A percentile compares a stretch with the other conserved stretches of the same genome.
These are phyloP conservation scores for Blastomyces emzantsi DNA, from an alignment of 2,329 filamentous ascomycete species.

Conservation along the genomic window DNA sequence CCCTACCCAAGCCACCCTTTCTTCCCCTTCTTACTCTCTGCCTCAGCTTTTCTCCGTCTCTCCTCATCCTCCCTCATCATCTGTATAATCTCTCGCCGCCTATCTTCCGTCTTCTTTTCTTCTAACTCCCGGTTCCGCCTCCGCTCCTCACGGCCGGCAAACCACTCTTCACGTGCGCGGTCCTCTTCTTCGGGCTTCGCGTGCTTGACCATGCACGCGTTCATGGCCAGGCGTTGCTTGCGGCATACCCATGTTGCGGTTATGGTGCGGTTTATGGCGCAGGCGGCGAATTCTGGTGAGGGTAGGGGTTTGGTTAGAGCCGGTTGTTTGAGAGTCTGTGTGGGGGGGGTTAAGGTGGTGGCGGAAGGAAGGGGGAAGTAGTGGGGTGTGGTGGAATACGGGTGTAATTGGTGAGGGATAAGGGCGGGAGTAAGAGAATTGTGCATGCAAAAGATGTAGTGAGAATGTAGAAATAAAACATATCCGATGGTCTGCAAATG, in stretches of 20 bases:
- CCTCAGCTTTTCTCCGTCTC: conserved; percentile 8
- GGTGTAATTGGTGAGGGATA: background rate
- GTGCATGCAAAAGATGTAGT: background rate
- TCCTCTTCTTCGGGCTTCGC: conserved; percentile 81
- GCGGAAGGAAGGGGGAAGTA: background rate
- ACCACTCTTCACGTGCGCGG: conserved; percentile 88
- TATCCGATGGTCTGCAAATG: background rate
- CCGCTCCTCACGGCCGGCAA: conserved; percentile 63
- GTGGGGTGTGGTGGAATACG: background rate
- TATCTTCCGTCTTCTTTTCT: conserved; percentile 34
- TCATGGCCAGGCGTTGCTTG: conserved; percentile 73
- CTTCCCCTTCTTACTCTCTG: conserved; percentile 16
- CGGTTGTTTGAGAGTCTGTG: background rate
- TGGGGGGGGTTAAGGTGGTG: background rate
- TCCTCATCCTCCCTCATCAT: conserved; percentile 35
- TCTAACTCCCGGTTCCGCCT: conserved; percentile 58
- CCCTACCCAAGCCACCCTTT: conserved; percentile 16
- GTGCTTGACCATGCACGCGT: conserved; percentile 81
- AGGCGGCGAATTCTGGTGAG: conserved; percentile 73
- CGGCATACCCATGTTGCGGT: conserved; percentile 83
- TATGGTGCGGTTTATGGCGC: conserved; percentile 76
- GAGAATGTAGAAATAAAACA: background rate
- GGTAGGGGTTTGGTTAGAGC: conserved; percentile 9
- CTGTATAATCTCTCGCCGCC: conserved; percentile 33
- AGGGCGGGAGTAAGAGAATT: background rate